phyloP scores from a whole-genome alignment of 1,284 basidiomycete species.

The Meira nashicola region DNA sequence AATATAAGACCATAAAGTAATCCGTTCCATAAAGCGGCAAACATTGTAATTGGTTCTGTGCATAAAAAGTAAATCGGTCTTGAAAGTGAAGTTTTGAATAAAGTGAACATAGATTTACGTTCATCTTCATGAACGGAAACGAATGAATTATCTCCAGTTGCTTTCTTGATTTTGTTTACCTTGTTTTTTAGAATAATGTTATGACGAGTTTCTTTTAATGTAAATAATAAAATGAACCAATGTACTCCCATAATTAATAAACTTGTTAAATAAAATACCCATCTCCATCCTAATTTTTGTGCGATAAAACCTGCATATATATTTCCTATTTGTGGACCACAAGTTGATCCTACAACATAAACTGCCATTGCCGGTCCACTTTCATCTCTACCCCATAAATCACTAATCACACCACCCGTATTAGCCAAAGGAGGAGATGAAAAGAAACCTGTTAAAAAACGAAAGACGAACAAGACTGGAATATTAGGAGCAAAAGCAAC shows the following conservation, averaged over 20 bases:
- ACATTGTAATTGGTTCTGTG: slow-evolving; percentile 63
- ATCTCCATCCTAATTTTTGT: slow-evolving; percentile 38
- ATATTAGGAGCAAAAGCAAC: slow-evolving; percentile 42
- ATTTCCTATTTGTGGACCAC: slow-evolving; percentile 40
- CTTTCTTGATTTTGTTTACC: slow-evolving; percentile 15
- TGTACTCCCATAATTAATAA: slow-evolving; percentile 38
- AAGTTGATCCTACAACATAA: slow-evolving; percentile 36
- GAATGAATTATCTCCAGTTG: slow-evolving; percentile 39
- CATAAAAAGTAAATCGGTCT: slow-evolving; percentile 60
- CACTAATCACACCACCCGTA: slow-evolving; percentile 40
- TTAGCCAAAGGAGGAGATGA: slow-evolving; percentile 24
- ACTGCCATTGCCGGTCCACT: slow-evolving; percentile 34
- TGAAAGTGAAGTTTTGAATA: slow-evolving; percentile 54
- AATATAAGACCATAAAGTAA: slow-evolving; percentile 48
- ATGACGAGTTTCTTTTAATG: slow-evolving; percentile 38
- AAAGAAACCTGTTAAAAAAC: slow-evolving; percentile 46
- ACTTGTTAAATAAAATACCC: slow-evolving; percentile 39
- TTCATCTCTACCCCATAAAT: slow-evolving; percentile 36
- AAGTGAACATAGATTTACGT: slow-evolving; percentile 34
- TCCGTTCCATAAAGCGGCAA: slow-evolving; percentile 36
- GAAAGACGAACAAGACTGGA: slow-evolving; percentile 35
- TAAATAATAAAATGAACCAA: slow-evolving; percentile 32
- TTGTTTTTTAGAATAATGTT: slow-evolving; percentile 35
- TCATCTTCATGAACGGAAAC: slow-evolving; percentile 13
- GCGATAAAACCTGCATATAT: slow-evolving; percentile 36